Evolutionary conservation across 2,329 filamentous ascomycete species (phyloP).

Genomic region (Chrysoporthe deuterocubensis): DNA sequence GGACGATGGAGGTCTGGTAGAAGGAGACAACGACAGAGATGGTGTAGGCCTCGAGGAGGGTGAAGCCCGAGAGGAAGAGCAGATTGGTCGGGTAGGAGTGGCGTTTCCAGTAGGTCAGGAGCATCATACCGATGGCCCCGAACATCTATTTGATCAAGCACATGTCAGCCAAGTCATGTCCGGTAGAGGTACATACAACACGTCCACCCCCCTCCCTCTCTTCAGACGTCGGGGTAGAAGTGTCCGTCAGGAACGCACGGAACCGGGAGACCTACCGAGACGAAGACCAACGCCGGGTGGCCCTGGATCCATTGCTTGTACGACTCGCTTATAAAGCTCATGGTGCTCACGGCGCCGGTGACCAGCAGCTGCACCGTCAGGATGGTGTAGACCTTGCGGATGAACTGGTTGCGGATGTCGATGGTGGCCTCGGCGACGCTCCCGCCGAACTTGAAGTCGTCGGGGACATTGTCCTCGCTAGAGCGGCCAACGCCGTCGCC

Average conservation of each 20-base stretch:
- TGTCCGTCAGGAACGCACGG: not conserved
- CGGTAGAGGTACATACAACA: not conserved
- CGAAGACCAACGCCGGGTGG: conserved; percentile 83
- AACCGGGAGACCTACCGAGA: conserved; percentile 60
- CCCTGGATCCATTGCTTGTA: conserved; percentile 89
- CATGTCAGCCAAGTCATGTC: conserved; percentile 14
- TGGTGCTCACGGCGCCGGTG: conserved; percentile 77
- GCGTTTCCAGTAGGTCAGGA: conserved; percentile 92
- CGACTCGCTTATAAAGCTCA: conserved; percentile 80
- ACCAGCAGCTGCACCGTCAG: conserved; percentile 91
- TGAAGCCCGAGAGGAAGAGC: conserved; percentile 89
- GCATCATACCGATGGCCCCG: conserved; percentile 81
- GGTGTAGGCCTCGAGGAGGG: conserved; percentile 88
- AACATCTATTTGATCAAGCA: conserved; percentile 58
- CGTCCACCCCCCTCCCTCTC: not conserved
- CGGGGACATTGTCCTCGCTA: conserved; percentile 81
- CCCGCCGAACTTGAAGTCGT: conserved; percentile 99
- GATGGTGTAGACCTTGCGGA: conserved; percentile 97
- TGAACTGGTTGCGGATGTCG: conserved; percentile 95
- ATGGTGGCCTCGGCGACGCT: conserved; percentile 91
- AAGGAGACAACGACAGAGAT: conserved; percentile 92
- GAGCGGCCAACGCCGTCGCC: conserved; percentile 67
- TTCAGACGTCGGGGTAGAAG: not conserved
- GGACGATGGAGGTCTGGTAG: conserved; percentile 80
- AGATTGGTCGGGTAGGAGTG: conserved; percentile 95